phyloP scores from a whole-genome alignment of 2,329 filamentous ascomycete species.

The Fusarium metavorans region DNA sequence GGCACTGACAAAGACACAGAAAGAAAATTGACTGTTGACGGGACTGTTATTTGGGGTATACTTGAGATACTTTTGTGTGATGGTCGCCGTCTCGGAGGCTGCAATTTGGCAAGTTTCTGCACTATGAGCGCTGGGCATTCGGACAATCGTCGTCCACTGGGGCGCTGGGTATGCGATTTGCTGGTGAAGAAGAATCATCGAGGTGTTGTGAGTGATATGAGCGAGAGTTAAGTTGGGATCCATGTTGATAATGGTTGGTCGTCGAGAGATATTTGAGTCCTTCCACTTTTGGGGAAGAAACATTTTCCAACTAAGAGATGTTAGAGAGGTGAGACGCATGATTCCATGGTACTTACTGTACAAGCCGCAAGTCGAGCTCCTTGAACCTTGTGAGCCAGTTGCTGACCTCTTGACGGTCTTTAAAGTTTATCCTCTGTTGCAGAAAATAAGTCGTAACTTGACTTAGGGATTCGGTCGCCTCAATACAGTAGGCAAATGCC shows the following conservation, averaged over 20 bases:
- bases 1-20: slow-evolving; percentile 60
- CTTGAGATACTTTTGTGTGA: slow-evolving; percentile 59
- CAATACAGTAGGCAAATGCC: slow-evolving; percentile 60
- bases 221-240: slow-evolving; percentile 64
- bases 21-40: slow-evolving; percentile 54
- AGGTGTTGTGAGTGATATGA: slow-evolving; percentile 62
- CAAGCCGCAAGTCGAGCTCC: slow-evolving; percentile 58
- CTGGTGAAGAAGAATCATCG: slow-evolving; percentile 63
- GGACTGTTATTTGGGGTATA: slow-evolving; percentile 44
- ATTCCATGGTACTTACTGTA: slow-evolving; percentile 48
- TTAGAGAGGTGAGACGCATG: not conserved
- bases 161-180: slow-evolving; percentile 58
- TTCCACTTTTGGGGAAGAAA: slow-evolving; percentile 47
- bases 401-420: slow-evolving; percentile 54
- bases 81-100: slow-evolving; percentile 59
- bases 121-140: slow-evolving; percentile 57
- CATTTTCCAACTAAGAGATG: slow-evolving; percentile 51
- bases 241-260: slow-evolving; percentile 48
- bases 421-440: slow-evolving; percentile 56
- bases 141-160: slow-evolving; percentile 42
- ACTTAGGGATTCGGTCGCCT: slow-evolving; percentile 60
- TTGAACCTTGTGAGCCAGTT: slow-evolving; percentile 61
- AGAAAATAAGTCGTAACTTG: slow-evolving; percentile 59
- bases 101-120: slow-evolving; percentile 62
- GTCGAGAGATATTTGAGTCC: slow-evolving; percentile 47